These are phyloP conservation scores for Luzula sylvatica DNA, from an alignment of 176 grass and related monocot species.

Conservation along the genomic window DNA sequence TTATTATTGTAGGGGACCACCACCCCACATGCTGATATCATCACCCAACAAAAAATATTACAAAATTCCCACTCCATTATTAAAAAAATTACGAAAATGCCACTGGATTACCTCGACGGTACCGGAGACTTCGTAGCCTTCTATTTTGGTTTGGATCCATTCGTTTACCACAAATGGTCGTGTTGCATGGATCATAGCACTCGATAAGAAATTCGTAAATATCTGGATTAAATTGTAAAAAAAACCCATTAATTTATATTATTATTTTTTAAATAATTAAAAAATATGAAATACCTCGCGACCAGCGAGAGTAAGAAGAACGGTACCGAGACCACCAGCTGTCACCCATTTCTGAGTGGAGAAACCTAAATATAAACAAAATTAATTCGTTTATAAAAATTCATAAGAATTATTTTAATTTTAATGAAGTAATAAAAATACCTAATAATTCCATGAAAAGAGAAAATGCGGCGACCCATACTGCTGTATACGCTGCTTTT, in stretches of 20 bases:
- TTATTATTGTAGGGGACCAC: conserved; percentile 92
- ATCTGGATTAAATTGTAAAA: conserved; percentile 44
- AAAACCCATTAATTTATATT: conserved; percentile 15
- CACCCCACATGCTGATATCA: conserved; percentile 84
- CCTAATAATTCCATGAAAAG: conserved; percentile 90
- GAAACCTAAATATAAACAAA: too few species aligned
- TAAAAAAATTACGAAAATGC: background rate
- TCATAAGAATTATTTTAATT: too few species aligned
- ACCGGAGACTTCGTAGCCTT: conserved; percentile 89
- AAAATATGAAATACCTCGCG: conserved; percentile 77
- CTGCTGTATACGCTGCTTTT: conserved; percentile 82
- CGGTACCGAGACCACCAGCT: conserved; percentile 95
- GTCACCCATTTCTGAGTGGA: conserved; percentile 95
- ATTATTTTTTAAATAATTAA: background rate
- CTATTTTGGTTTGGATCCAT: conserved; percentile 89
- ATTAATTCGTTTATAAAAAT: too few species aligned
- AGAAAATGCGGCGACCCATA: conserved; percentile 82
- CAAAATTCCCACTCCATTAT: background rate
- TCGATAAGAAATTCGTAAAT: conserved; percentile 94
- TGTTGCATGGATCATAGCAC: conserved; percentile 97
- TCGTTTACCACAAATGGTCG: conserved; percentile 89
- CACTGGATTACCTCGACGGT: conserved; percentile 63
- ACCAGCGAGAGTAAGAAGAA: conserved; percentile 91
- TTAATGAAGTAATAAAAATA: too few species aligned
- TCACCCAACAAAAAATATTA: conserved; percentile 16